phyloP scores from a whole-genome alignment of 768 basidiomycete genomes.

The Trametopsis cervina region DNA sequence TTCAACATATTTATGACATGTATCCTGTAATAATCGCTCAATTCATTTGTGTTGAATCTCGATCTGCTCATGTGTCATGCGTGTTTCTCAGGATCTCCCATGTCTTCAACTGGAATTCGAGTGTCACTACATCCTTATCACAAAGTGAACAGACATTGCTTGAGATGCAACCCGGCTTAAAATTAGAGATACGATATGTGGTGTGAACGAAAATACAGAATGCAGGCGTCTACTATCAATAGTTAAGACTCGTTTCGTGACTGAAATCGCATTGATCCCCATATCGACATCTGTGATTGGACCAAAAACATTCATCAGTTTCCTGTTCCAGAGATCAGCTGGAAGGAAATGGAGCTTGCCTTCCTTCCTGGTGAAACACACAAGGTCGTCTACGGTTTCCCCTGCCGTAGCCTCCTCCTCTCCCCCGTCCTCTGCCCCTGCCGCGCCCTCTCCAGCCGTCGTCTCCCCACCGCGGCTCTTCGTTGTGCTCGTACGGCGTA shows the following conservation, averaged over 20 bases:
- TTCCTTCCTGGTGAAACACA: conserved; percentile 88
- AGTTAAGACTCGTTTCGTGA: conserved; percentile 40
- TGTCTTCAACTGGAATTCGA: too few species aligned
- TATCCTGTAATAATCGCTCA: conserved; percentile 11
- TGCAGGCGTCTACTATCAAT: background rate
- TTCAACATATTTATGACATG: conserved; percentile 13
- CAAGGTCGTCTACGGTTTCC: conserved; percentile 83
- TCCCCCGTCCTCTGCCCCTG: conserved; percentile 49
- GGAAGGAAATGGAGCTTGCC: conserved; percentile 70
- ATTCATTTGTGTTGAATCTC: background rate
- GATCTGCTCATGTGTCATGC: background rate
- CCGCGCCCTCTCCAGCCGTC: conserved; percentile 47
- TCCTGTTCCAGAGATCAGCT: conserved; percentile 20
- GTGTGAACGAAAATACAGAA: too few species aligned
- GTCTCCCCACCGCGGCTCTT: conserved; percentile 29
- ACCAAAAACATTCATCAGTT: conserved; percentile 36
- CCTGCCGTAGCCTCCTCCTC: conserved; percentile 61
- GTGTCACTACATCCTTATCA: background rate
- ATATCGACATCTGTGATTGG: conserved; percentile 75
- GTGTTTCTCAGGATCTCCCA: background rate
- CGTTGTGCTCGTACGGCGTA: conserved; percentile 19
- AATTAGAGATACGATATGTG: too few species aligned
- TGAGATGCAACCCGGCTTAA: too few species aligned
- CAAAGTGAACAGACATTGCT: too few species aligned
- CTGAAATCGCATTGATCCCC: conserved; percentile 85